Conservation (phyloP, 2,329 filamentous ascomycete species). For the Colletotrichum sublineola region DNA sequence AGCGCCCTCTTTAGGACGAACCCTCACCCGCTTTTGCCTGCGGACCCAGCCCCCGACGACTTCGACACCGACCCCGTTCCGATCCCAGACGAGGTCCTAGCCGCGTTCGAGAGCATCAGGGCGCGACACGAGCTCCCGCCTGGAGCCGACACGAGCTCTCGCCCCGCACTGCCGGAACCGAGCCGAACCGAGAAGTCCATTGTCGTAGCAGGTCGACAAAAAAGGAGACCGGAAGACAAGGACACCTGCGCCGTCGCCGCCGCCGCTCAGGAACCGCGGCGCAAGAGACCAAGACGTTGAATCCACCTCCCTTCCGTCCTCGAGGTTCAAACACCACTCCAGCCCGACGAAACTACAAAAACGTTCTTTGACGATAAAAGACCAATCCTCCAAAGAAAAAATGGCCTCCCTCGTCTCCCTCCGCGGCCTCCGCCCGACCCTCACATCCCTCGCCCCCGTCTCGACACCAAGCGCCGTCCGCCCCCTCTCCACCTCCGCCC, state of each 20-base stretch:
- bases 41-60: neutral
- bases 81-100: slow-evolving; percentile 10
- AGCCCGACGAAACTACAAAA: neutral
- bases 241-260: no score
- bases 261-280: neutral
- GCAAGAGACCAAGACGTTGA: neutral
- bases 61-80: slow-evolving; percentile 4
- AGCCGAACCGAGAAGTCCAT: neutral
- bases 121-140: neutral
- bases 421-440: slow-evolving; percentile 49
- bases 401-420: slow-evolving; percentile 44
- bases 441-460: slow-evolving; percentile 28
- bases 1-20: neutral
- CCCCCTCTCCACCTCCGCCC: slow-evolving; percentile 49
- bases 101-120: neutral
- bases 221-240: neutral
- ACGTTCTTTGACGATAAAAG: no score
- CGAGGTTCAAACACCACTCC: neutral
- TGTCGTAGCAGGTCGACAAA: neutral
- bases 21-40: neutral
- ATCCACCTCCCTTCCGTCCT: neutral
- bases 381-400: neutral
- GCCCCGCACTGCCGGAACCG: neutral
- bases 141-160: neutral
- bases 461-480: slow-evolving; percentile 31